Percentiles rank a stretch among this genome's conserved stretches.
Evolutionary conservation across 2,329 filamentous ascomycete genomes (phyloP).

Genomic region (Colletotrichum tropicicola): DNA sequence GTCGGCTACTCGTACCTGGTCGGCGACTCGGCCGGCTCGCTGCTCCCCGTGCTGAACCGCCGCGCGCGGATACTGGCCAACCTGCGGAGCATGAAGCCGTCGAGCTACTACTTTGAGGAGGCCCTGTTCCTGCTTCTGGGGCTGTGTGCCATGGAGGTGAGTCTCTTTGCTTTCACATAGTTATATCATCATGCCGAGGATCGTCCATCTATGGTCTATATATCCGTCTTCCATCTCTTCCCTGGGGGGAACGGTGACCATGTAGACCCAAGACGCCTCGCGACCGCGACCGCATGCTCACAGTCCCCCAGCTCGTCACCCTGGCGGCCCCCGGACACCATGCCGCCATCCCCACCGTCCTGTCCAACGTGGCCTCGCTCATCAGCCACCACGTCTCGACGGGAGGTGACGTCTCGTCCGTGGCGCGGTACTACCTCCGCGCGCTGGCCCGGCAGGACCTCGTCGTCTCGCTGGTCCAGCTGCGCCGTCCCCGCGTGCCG

Average conservation of each 20-base stretch:
- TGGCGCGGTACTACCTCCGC: constrained; percentile 42
- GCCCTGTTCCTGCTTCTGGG: constrained; percentile 38
- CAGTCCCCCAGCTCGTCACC: constrained; percentile 25
- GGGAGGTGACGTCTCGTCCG: constrained; percentile 34
- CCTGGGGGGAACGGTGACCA: no score
- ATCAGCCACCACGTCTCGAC: constrained; percentile 35
- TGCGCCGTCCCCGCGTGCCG: constrained; percentile 35
- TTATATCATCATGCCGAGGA: no score
- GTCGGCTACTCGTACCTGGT: constrained; percentile 40
- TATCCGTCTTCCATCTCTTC: no score
- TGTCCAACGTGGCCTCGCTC: constrained; percentile 35
- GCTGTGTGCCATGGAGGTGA: constrained; percentile 40
- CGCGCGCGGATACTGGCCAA: constrained; percentile 39
- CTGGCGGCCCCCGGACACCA: constrained; percentile 26
- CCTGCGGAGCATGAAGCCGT: constrained; percentile 34
- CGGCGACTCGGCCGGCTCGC: constrained; percentile 17
- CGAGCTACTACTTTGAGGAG: constrained; percentile 36
- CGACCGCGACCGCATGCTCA: constrained; percentile 4
- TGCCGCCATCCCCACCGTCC: constrained; percentile 35
- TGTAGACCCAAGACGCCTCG: background rate
- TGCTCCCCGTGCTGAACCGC: constrained; percentile 36
- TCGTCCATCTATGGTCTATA: no score
- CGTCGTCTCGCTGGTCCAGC: constrained; percentile 37
- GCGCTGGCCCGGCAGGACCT: constrained; percentile 42
- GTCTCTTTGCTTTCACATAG: background rate